Evolutionary conservation across 1,139 yeast species (phyloP).

Genomic region (Arxiozyma heterogenica): DNA sequence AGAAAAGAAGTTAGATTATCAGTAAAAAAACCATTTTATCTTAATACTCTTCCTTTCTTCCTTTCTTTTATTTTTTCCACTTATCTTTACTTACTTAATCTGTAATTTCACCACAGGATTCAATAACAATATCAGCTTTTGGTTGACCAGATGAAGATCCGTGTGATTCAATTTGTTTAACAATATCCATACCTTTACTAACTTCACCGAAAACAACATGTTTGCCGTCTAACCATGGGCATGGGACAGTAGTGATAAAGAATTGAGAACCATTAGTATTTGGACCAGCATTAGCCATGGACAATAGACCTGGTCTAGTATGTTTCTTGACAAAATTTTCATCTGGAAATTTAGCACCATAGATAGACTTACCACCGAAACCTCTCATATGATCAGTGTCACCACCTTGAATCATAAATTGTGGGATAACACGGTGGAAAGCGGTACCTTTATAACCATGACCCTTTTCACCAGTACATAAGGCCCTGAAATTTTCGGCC

Average conservation of each 20-base stretch:
- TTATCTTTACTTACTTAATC: slow-evolving; percentile 6
- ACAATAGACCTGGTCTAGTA: slow-evolving; percentile 74
- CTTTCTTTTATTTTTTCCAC: too few relatives aligned
- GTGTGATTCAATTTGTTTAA: slow-evolving; percentile 58
- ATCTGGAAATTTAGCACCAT: slow-evolving; percentile 79
- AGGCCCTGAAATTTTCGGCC: slow-evolving; percentile 64
- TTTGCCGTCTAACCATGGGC: slow-evolving; percentile 88
- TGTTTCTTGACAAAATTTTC: slow-evolving; percentile 81
- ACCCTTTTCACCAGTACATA: slow-evolving; percentile 51
- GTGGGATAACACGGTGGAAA: slow-evolving; percentile 91
- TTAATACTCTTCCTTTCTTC: background rate
- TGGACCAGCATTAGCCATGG: slow-evolving; percentile 96
- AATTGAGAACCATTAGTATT: slow-evolving; percentile 95
- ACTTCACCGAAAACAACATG: slow-evolving; percentile 97
- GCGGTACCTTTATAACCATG: slow-evolving; percentile 73
- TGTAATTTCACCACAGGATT: slow-evolving; percentile 66
- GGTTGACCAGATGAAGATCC: slow-evolving; percentile 75
- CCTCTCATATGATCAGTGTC: slow-evolving; percentile 90
- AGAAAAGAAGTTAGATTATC: background rate
- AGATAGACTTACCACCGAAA: slow-evolving; percentile 92
- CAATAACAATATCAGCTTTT: slow-evolving; percentile 57
- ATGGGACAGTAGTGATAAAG: slow-evolving; percentile 85
- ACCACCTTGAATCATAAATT: slow-evolving; percentile 97
- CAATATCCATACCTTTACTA: slow-evolving; percentile 68
- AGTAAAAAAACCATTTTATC: too few relatives aligned